Conservation (phyloP, 2,329 filamentous ascomycete genomes). For the Delphinella strobiligena region DNA sequence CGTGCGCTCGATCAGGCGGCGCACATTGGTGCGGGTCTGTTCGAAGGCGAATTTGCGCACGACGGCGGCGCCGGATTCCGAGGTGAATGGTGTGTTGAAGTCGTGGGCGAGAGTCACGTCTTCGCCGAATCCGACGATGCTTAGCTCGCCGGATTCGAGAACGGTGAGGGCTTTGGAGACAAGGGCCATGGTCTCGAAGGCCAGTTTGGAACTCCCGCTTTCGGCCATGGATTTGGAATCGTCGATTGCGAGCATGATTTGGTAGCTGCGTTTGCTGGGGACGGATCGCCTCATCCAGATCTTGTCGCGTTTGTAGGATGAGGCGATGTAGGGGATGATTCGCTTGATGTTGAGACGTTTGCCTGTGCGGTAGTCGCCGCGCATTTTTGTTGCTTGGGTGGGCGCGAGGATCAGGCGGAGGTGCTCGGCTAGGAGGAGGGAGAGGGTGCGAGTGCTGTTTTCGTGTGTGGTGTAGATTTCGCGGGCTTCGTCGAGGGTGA, state of each 20-base stretch:
- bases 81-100: constrained; percentile 69
- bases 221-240: constrained; percentile 93
- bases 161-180: constrained; percentile 77
- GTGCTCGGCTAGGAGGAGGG: constrained; percentile 82
- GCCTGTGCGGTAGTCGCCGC: constrained; percentile 90
- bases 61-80: constrained; percentile 69
- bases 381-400: constrained; percentile 89
- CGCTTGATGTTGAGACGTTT: constrained; percentile 99
- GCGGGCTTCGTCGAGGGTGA: constrained; percentile 44
- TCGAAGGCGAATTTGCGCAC: constrained; percentile 76
- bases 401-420: constrained; percentile 90
- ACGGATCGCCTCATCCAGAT: constrained; percentile 97
- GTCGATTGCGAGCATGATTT: constrained; percentile 94
- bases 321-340: constrained; percentile 98
- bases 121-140: constrained; percentile 78
- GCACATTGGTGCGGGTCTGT: constrained; percentile 78
- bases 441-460: constrained; percentile 69
- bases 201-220: constrained; percentile 60
- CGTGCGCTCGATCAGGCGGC: constrained; percentile 61
- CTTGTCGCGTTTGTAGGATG: constrained; percentile 96
- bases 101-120: constrained; percentile 75
- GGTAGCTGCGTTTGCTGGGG: constrained; percentile 87
- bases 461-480: constrained; percentile 80
- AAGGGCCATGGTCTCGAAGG: constrained; percentile 88
- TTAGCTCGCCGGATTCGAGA: constrained; percentile 91